These are phyloP conservation scores for Didymella pomorum DNA, from an alignment of 2,329 filamentous ascomycete species.

Conservation along the genomic window DNA sequence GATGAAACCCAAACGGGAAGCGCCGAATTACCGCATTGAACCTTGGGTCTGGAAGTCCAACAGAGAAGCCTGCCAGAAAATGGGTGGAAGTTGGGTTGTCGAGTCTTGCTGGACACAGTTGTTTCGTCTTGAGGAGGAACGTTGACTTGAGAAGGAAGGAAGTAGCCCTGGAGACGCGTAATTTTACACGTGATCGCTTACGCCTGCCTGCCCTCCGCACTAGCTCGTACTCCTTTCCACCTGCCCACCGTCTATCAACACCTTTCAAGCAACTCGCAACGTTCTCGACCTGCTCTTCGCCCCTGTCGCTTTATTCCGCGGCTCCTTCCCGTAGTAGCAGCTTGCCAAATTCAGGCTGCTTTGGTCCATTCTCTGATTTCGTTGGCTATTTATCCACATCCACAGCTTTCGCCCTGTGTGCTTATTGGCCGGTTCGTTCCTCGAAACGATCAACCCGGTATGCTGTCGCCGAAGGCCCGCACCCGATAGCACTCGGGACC, in stretches of 20 bases:
- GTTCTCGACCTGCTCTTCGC: slow-evolving; percentile 10
- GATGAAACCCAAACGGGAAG: slow-evolving; percentile 28
- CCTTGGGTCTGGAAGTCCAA: background rate
- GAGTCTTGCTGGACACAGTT: background rate
- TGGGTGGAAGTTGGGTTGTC: background rate
- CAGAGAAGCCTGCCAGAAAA: background rate
- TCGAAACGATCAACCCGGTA: background rate
- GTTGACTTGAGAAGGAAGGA: background rate
- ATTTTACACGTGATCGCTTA: slow-evolving; percentile 10
- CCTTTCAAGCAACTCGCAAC: slow-evolving; percentile 1
- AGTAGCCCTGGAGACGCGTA: background rate
- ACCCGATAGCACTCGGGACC: slow-evolving; percentile 1
- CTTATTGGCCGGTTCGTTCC: slow-evolving; percentile 12
- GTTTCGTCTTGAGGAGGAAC: background rate
- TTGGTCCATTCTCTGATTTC: background rate
- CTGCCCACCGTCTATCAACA: slow-evolving; percentile 1
- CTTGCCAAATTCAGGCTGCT: background rate
- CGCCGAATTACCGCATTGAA: background rate
- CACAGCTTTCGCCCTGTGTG: background rate
- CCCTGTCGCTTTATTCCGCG: background rate
- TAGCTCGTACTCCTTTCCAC: background rate
- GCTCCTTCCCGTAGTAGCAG: background rate
- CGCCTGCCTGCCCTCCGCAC: background rate
- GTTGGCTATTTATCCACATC: background rate
- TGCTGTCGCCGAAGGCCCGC: background rate